Evolutionary conservation across 108 stramenopile genomes (phyloP), one percentile per base, ranked within the genome.

Genomic region (Cyclotella choctawhatcheeana): DNA sequence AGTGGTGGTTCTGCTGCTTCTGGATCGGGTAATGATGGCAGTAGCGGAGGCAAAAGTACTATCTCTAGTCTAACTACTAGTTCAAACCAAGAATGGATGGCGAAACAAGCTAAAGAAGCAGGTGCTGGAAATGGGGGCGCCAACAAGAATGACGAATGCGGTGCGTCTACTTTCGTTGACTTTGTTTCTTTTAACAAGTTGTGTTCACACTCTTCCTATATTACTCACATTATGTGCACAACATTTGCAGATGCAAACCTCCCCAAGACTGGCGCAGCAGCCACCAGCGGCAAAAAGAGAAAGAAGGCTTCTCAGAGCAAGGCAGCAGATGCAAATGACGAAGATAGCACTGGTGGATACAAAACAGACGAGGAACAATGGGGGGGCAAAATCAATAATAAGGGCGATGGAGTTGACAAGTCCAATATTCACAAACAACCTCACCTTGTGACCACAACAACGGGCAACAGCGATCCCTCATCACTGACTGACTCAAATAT

Each of bases 51-150:
- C n/a, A 80, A 80, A 74, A 75, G 74, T 56, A 80, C 79, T 4
- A 47, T 80, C 43, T 75, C 73, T 2, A 80, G 73, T 64, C 56
- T 80, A 32, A 80, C 79, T n/a, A 80, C 74, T 17, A 80, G 79
- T 48, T 80, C 79, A 33, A 80, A 80, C 53, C 74, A 70, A 58
- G 77, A 67, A 35, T 78, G 77, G 77, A 65, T 78, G 69, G 69
- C 64, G 0, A 52, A 54, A 44, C 55, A 27, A 16, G 37, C 26
- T 14, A 44, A 56, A 13, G 37, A 17, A 30, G 68, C 16, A 17
- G 37, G 3, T 54, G 68, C 2, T 44, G 37, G 35, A 54, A 21
- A 67, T 13, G 21, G 45, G 60, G 44, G 44, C 13, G 40, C 1
- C 22, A 56, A 54, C 24, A 55, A 27, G 53, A 68, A 58, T 1